Base-by-base conservation (phyloP, 169 alveolate species). In the Cryptosporidium andersoni region DNA sequence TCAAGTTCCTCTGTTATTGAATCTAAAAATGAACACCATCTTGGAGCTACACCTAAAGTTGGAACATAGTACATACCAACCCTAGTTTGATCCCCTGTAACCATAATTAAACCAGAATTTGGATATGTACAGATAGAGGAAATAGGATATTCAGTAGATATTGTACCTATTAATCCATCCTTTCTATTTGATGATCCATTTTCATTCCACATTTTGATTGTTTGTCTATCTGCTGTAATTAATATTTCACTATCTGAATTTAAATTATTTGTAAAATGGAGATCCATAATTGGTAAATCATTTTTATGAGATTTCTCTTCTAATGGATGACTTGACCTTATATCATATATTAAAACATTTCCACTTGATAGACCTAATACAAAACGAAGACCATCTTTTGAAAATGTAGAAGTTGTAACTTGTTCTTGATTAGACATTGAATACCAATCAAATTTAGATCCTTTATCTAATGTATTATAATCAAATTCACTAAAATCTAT, bases 21-120 rank as follows among this genome's bases (percentile, higher is more conserved):
- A 80, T 97, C 99, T 58, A 97, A 88, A 92, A 96, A 97, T 51
- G 98, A 91, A 56, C 98, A 96, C 99, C 99, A 97, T 92, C 88
- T 94, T 53, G 99, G 99, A 9, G 99, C 98, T 7, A 96, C 94
- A 2, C 99, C 99, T 45, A 97, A 82, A 66, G 90, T 88, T 11
- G 99, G 99, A 5, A 96, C 90, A 85, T 95, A 97, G 89, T 94
- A 96, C 16, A 95, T 91, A 47, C 97, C 99, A 1, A 97, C 91
- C 85, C 97, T 94, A 42, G 95, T 92, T 62, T 94, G 91, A 89
- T 97, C 99, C 42, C 96, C 93, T 2, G 97, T 98, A 7, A 94
- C 92, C 88, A 96, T 94, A 64, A 97, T 90, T 81, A 97, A 63
- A 9, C 99, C 99, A 6, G 96, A 90, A 65, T 95, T 92, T 8